phyloP scores from a whole-genome alignment of 1,284 basidiomycete genomes.

The Sporisorium graminicola region DNA sequence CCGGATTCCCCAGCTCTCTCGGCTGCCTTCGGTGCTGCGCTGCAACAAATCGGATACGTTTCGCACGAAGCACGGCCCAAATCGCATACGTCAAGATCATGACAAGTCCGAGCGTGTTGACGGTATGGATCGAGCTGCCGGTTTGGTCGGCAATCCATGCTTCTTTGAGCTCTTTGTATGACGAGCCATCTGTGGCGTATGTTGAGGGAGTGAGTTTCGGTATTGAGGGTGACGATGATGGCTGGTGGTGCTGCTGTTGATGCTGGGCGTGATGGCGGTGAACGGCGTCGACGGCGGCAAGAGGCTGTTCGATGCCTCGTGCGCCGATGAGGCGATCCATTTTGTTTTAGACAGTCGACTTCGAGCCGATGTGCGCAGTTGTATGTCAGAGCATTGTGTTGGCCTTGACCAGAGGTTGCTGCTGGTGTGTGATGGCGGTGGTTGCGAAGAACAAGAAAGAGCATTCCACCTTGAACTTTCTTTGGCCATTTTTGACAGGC shows the following conservation, averaged over 20 bases:
- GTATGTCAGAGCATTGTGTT: constrained; percentile 1
- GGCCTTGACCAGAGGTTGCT: background rate
- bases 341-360: background rate
- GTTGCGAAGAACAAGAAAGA: background rate
- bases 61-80: constrained; percentile 24
- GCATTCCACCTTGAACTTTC: too few relatives aligned
- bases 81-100: constrained; percentile 76
- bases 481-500: background rate
- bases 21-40: background rate
- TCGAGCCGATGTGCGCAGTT: background rate
- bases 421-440: background rate
- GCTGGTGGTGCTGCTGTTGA: constrained; percentile 5
- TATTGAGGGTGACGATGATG: constrained; percentile 9
- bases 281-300: constrained; percentile 23
- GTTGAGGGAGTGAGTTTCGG: background rate
- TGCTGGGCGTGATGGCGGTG: constrained; percentile 27
- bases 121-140: constrained; percentile 80
- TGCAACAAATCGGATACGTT: constrained; percentile 25
- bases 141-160: constrained; percentile 84
- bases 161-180: constrained; percentile 87
- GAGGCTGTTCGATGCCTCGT: constrained; percentile 18
- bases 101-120: constrained; percentile 81
- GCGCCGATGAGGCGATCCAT: constrained; percentile 25
- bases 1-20: background rate
- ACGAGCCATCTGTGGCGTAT: background rate